A percentile compares a stretch with the other conserved stretches of the same genome.
Conservation (phyloP, 768 basidiomycete genomes). For the Rhodotorula graminis region DNA sequence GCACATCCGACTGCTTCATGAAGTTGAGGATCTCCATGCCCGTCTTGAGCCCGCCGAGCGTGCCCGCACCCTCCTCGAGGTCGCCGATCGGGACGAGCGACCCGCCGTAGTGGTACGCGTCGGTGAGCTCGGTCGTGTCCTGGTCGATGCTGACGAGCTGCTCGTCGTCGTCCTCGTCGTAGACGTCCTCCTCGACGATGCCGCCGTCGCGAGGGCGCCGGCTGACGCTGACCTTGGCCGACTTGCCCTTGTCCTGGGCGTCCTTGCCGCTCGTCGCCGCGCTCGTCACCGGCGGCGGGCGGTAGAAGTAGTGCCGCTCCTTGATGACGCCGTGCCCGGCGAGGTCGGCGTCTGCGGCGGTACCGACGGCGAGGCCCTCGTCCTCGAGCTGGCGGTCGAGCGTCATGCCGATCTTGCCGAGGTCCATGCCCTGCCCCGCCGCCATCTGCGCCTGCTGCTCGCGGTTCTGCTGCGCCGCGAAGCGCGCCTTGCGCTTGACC, state of each 20-base stretch:
- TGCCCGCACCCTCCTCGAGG: slow-evolving; percentile 65
- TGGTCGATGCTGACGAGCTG: neutral
- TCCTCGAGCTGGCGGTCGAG: slow-evolving; percentile 8
- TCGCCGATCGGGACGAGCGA: slow-evolving; percentile 68
- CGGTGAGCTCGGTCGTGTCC: slow-evolving; percentile 54
- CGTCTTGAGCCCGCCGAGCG: slow-evolving; percentile 54
- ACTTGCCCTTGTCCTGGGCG: neutral
- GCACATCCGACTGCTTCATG: slow-evolving; percentile 64
- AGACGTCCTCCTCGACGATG: slow-evolving; percentile 11
- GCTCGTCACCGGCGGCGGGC: neutral
- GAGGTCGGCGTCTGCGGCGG: slow-evolving; percentile 20
- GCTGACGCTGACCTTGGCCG: slow-evolving; percentile 36
- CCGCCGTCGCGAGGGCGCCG: slow-evolving; percentile 9
- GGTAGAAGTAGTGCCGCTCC: slow-evolving; percentile 19
- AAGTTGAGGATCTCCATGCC: slow-evolving; percentile 88
- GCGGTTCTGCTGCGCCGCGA: slow-evolving; percentile 9
- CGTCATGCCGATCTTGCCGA: slow-evolving; percentile 23
- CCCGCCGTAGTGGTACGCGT: slow-evolving; percentile 83
- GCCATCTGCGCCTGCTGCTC: neutral
- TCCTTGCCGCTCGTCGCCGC: neutral
- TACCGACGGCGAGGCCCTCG: slow-evolving; percentile 27
- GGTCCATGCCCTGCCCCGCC: slow-evolving; percentile 4
- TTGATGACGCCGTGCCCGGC: slow-evolving; percentile 15
- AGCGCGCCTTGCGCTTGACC: slow-evolving; percentile 13
- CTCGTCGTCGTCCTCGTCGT: slow-evolving; percentile 12